Base-by-base conservation (phyloP, 345 rosid species). In the Rhizophora mangle region DNA sequence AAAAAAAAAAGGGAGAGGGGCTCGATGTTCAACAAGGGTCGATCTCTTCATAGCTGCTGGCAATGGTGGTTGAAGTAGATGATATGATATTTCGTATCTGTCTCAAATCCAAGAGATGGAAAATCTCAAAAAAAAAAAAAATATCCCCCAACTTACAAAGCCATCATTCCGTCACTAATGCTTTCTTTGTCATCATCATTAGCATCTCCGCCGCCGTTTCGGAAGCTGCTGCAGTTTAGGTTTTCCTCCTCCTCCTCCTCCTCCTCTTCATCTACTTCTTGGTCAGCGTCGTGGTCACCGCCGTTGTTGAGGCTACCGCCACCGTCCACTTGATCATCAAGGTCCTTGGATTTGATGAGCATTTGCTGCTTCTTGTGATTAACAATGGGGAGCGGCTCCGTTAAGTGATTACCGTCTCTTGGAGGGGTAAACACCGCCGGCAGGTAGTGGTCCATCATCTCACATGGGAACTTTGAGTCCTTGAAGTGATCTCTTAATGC, bases 371-470 rank as follows among this genome's bases (percentile, higher is more conserved):
- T 68, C 32, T 71, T 74, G 21, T 63, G 77, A 39, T 85, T 83
- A 64, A 74, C 87, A 0, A 88, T 52, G 18, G 87, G 72, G 2
- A 62, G 76, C 0, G 97, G 94, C 59, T 89, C 88, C 29, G 88
- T 72, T 65, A 82, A 68, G 29, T 69, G 76, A 71, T 65, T 67
- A 26, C 99, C 99, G 56, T 95, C 94, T 52, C 97, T 84, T 57
- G 98, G 96, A 8, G 96, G 99, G 5, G 91, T 71, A 74, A 92
- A 95, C 1, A 88, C 79, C 51, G 89, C 98, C 51, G 99, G 99
- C 65, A 86, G 77, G 74, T 85, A 89, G 62, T 82, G 82, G 59
- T 83, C 89, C 81, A 72, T 76, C 81, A 72, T 76, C 62, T 90
- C 89, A 74, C 85, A 73, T n/a, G 94, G 91, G 68, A 89, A 82